These are phyloP conservation scores for Daldinia grandis DNA, from an alignment of 495 filamentous ascomycete genomes.

Conservation along the genomic window DNA sequence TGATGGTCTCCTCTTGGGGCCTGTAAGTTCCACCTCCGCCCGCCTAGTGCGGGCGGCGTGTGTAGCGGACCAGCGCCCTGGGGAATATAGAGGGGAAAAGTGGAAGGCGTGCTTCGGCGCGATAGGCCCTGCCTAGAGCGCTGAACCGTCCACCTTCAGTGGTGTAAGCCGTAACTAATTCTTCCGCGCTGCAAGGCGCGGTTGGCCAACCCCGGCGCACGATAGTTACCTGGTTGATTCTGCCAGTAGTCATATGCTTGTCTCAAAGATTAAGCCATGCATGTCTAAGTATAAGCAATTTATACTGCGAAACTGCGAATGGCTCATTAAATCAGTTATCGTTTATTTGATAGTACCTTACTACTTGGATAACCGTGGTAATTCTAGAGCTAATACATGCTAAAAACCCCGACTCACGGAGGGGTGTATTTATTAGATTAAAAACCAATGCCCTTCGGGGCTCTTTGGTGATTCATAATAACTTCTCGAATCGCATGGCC, in stretches of 20 bases:
- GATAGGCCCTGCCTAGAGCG: constrained; percentile 1
- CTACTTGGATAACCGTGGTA: constrained; percentile 15
- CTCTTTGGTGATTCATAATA: constrained; percentile 8
- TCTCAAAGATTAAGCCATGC: constrained; percentile 16
- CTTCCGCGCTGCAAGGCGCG: not conserved
- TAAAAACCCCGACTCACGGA: constrained; percentile 7
- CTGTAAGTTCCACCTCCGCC: constrained; percentile 1
- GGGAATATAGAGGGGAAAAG: constrained; percentile 10
- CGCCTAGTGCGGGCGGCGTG: not conserved
- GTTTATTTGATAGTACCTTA: constrained; percentile 17
- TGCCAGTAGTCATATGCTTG: constrained; percentile 15
- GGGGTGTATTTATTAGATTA: constrained; percentile 14
- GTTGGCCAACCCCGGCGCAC: constrained; percentile 9
- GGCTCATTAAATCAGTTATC: constrained; percentile 13
- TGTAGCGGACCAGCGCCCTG: constrained; percentile 10
- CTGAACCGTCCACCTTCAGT: not conserved
- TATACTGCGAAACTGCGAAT: constrained; percentile 15
- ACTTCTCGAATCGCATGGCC: constrained; percentile 3
- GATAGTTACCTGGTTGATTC: constrained; percentile 13
- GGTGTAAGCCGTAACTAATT: constrained; percentile 7
- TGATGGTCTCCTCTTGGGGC: constrained; percentile 3
- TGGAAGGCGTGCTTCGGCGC: constrained; percentile 2
- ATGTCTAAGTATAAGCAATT: constrained; percentile 15
- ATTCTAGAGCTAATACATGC: constrained; percentile 17
- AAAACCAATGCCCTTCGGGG: constrained; percentile 13